These are phyloP conservation scores for Stachybotrys chartarum DNA, from an alignment of 2,329 filamentous ascomycete genomes.

Conservation along the genomic window DNA sequence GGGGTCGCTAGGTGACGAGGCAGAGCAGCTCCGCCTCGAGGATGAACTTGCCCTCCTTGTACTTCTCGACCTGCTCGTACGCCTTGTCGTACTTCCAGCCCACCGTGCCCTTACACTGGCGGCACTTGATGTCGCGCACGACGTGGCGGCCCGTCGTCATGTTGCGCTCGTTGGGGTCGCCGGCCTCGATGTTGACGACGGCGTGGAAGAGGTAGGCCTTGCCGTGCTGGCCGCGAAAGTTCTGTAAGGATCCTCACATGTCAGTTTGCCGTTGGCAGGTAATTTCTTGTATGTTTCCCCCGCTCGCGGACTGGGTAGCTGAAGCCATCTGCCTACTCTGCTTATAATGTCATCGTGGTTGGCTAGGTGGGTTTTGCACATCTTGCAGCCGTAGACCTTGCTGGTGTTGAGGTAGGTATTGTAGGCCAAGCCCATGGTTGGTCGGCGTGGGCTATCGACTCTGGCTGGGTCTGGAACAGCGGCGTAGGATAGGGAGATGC, in stretches of 20 bases:
- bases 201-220: constrained; percentile 95
- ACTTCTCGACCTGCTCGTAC: constrained; percentile 86
- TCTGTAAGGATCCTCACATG: constrained; percentile 44
- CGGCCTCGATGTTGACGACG: constrained; percentile 83
- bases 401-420: constrained; percentile 82
- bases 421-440: constrained; percentile 76
- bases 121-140: constrained; percentile 86
- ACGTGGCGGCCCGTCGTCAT: constrained; percentile 97
- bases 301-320: constrained; percentile 6
- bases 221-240: constrained; percentile 96
- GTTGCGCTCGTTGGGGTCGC: constrained; percentile 84
- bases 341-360: constrained; percentile 97
- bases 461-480: too few relatives aligned
- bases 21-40: constrained; percentile 86
- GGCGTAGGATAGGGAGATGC: too few relatives aligned
- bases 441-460: neutral
- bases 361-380: constrained; percentile 90
- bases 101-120: constrained; percentile 85
- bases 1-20: constrained; percentile 50
- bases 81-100: constrained; percentile 99
- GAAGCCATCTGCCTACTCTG: constrained; percentile 52
- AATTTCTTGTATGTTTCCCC: neutral
- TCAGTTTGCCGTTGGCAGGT: neutral
- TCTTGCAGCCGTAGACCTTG: constrained; percentile 89
- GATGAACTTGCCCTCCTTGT: constrained; percentile 98